Evolutionary conservation across 2,329 filamentous ascomycete species (phyloP), one percentile per base, ranked within the genome.

Genomic region (Boeremia lycopersici): DNA sequence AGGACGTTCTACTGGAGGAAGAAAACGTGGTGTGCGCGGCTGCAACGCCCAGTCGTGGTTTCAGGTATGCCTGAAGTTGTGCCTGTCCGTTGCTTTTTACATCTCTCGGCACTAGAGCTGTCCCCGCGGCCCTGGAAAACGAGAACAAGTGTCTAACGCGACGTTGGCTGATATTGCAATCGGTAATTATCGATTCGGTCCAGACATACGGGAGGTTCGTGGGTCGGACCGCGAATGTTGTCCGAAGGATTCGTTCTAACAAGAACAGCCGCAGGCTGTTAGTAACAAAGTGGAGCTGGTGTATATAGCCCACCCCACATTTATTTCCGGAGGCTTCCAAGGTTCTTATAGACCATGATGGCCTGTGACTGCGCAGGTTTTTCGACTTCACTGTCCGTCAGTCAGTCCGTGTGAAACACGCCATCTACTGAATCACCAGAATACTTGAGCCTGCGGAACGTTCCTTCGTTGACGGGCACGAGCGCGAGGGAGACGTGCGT

Each of bases 11-110:
- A 36, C n/a, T 49, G 36, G 35, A 46, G 17, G 29, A 30, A 44
- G 19, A 38, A 9, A 12, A 26, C 11, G 9, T 29, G 11, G 41
- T 33, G 35, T 13, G 34, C 29, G 53, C 39, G 35, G 50, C n/a
- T 61, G 53, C 43, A 49, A 56, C 53, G 58, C 50, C 33, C 33
- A 25, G 48, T 45, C 36, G 41, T 46, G 38, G 43, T 51, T 55
- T 48, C 43, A 49, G 26, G 39, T 45, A 53, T 34, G 51, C 57
- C 47, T 12, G 13, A 25, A 6, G n/a, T n/a, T 34, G 6, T 40
- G 17, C 41, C 26, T 51, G 29, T 19, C 12, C 30, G 42, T 46
- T 23, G 29, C 36, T 49, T n/a, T 31, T 35, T n/a, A 25, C 13
- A 41, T 34, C 19, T 38, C 29, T 43, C 11, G 28, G 15, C 17